A percentile compares a stretch with the other conserved stretches of the same genome.
Conservation (phyloP, 176 grass and related monocot genomes). For the Avena sativa region DNA sequence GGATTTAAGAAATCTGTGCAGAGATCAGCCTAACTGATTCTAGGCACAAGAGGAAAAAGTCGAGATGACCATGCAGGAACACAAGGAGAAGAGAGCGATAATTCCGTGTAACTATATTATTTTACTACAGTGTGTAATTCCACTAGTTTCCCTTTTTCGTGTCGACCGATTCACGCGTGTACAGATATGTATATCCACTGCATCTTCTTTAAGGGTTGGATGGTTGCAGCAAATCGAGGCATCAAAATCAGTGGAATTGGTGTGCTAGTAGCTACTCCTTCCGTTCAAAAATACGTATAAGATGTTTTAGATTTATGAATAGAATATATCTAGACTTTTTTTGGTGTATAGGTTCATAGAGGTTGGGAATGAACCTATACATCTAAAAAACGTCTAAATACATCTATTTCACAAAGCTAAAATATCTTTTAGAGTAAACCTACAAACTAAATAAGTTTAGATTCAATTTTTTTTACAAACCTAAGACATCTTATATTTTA, state of each 20-base stretch:
- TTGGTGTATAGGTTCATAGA: too few relatives aligned
- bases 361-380: too few relatives aligned
- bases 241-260: neutral
- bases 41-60: neutral
- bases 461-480: too few relatives aligned
- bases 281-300: too few relatives aligned
- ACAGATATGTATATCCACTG: neutral
- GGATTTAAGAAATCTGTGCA: neutral
- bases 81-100: neutral
- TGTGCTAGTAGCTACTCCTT: too few relatives aligned
- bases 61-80: neutral
- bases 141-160: neutral
- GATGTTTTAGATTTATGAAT: too few relatives aligned
- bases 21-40: neutral
- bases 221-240: neutral
- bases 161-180: neutral
- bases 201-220: neutral
- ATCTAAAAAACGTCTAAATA: too few relatives aligned
- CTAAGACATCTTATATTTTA: too few relatives aligned
- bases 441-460: too few relatives aligned
- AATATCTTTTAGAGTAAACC: too few relatives aligned
- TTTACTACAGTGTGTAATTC: neutral
- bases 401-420: too few relatives aligned
- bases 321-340: too few relatives aligned
- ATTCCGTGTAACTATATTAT: neutral